Evolutionary conservation across 75 land plant genomes (phyloP), one percentile per base, ranked within the genome.

Genomic region (Chamaecyparis obtusa): DNA sequence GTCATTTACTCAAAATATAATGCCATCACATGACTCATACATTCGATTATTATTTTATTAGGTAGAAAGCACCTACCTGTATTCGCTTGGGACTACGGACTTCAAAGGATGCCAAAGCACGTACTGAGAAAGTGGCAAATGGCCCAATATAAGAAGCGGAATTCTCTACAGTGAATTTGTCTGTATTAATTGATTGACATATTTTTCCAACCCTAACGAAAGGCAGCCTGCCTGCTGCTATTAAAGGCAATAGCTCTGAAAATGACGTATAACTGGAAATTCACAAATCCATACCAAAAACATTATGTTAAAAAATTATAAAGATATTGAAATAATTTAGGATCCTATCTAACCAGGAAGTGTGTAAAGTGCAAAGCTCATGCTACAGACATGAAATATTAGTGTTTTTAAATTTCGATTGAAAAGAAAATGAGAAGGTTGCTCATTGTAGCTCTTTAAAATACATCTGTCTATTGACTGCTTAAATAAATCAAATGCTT

Each of bases 201-300:
- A 94, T 94, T 83, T 83, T 87, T 44, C 91, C 85, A 39, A 93
- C 87, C 69, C 88, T 93, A 84, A 94, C 41, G 37, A 90, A 83
- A 37, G 95, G 95, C 21, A 56, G 79, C 51, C 85, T 33, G 9
- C 94, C 92, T 41, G 85, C 87, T 4, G 95, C 94, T 67, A 94
- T 64, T 27, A 93, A 93, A 64, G 95, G 94, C 86, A 94, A 88
- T 46, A 94, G 91, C 90, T 94, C 95, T 30, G 95, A 93, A 85
- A 93, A 92, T 35, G 94, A 94, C 30, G 95, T 94, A 60, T 93
- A 94, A 91, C 95, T 94, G 88, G 9, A 41, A 36, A 84, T 37
- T 32, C 33, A 43, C 83, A 81, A 80, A 80, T 17, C 17, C 51
- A 46, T 9, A 37, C 80, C 43, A 33, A 78, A 78, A 19, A 21